Conservation (phyloP, 140 eudicot species). For the Bidens hawaiensis region DNA sequence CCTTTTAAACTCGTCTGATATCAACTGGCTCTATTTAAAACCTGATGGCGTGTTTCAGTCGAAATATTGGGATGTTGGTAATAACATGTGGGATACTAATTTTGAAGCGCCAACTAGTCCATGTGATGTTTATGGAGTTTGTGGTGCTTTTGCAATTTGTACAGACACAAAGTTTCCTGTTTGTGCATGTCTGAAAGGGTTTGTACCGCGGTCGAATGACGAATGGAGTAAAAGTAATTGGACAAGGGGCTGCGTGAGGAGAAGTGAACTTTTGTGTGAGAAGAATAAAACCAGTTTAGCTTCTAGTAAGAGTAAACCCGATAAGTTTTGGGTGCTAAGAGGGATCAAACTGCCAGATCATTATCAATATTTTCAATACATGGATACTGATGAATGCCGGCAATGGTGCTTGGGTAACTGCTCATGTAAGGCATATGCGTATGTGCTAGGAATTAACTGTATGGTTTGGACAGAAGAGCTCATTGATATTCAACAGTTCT, state of each 20-base stretch:
- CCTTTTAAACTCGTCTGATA: neutral
- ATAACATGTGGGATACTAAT: neutral
- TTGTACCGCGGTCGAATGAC: conserved; percentile 33
- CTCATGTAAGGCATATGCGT: conserved; percentile 38
- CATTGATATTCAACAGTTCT: conserved; percentile 25
- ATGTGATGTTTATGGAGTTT: conserved; percentile 46
- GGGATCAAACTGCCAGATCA: conserved; percentile 38
- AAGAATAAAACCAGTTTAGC: conserved; percentile 27
- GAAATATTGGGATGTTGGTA: neutral
- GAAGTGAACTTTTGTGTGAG: conserved; percentile 33
- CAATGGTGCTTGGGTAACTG: conserved; percentile 28
- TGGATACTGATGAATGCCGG: conserved; percentile 16
- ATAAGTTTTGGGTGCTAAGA: conserved; percentile 27
- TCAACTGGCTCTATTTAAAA: neutral
- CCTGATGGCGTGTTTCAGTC: conserved; percentile 10
- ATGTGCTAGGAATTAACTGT: conserved; percentile 24
- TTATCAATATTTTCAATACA: conserved; percentile 16
- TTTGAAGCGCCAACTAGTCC: conserved; percentile 31
- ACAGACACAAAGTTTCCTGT: conserved; percentile 8
- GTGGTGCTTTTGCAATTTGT: conserved; percentile 44
- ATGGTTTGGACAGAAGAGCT: conserved; percentile 38
- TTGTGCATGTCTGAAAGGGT: conserved; percentile 43
- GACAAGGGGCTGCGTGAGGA: conserved; percentile 42
- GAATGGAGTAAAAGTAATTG: conserved; percentile 44
- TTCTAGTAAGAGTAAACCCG: conserved; percentile 18